Evolutionary conservation across 306 rosid species (phyloP).

Genomic region (Prunus campanulata): DNA sequence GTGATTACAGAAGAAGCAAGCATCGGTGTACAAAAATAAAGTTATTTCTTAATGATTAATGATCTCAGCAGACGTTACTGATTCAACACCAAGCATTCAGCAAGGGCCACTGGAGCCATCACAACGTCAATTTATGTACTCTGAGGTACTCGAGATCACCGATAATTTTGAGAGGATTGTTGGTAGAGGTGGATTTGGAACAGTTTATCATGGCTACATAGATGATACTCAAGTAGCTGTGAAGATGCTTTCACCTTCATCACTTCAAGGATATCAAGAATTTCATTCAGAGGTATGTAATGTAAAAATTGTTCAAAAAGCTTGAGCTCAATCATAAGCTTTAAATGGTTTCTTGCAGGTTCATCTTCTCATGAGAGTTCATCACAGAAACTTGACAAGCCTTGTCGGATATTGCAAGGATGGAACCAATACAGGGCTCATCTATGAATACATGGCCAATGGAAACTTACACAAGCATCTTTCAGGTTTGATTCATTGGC

Average conservation of each 20-base stretch:
- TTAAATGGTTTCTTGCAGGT: slow-evolving; percentile 28
- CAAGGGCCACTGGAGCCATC: slow-evolving; percentile 1
- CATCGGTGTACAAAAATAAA: neutral
- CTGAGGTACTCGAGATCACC: slow-evolving; percentile 32
- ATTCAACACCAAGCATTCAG: neutral
- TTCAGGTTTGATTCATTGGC: slow-evolving; percentile 20
- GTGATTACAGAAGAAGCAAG: neutral
- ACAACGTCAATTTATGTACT: slow-evolving; percentile 28
- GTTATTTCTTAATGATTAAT: neutral
- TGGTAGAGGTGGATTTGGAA: slow-evolving; percentile 54
- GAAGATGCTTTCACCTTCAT: slow-evolving; percentile 40
- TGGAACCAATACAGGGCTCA: slow-evolving; percentile 24
- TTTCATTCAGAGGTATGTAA: slow-evolving; percentile 38
- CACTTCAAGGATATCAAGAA: slow-evolving; percentile 33
- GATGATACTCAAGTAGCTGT: slow-evolving; percentile 39
- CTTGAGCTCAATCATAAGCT: neutral
- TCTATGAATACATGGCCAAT: slow-evolving; percentile 35
- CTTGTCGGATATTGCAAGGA: slow-evolving; percentile 42
- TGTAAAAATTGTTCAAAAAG: neutral
- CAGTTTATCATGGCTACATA: slow-evolving; percentile 36
- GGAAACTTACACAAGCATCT: slow-evolving; percentile 34
- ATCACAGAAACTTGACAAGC: slow-evolving; percentile 49
- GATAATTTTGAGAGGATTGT: slow-evolving; percentile 34
- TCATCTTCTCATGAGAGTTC: slow-evolving; percentile 43
- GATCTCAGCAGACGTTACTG: neutral